phyloP scores from a whole-genome alignment of 306 rosid genomes.

The Rosa chinensis region DNA sequence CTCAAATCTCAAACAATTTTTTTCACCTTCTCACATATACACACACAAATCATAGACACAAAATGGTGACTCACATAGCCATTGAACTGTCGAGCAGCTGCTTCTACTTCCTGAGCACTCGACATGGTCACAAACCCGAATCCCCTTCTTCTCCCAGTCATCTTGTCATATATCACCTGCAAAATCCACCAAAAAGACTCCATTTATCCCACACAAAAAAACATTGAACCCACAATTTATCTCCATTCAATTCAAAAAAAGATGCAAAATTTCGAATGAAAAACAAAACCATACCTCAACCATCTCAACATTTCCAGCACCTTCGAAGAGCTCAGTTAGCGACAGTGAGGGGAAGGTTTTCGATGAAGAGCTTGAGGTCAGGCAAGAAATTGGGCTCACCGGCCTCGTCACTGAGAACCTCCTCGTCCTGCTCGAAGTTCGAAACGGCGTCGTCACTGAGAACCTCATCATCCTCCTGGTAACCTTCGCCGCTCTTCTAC shows the following conservation, averaged over 20 bases:
- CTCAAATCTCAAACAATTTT: background rate
- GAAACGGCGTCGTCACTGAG: too few species aligned
- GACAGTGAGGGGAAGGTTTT: constrained; percentile 72
- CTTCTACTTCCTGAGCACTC: constrained; percentile 58
- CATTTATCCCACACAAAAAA: background rate
- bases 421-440: too few species aligned
- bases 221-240: background rate
- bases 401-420: constrained; percentile 31
- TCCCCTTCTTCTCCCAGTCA: constrained; percentile 86
- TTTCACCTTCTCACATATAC: background rate
- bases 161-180: constrained; percentile 84
- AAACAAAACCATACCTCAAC: constrained; percentile 59
- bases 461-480: too few species aligned
- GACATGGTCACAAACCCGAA: constrained; percentile 98
- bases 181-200: background rate
- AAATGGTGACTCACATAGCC: constrained; percentile 69
- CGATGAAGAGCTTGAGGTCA: constrained; percentile 76
- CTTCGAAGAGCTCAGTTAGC: constrained; percentile 76
- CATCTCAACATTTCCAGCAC: constrained; percentile 69
- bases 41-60: background rate
- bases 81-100: constrained; percentile 77
- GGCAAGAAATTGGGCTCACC: constrained; percentile 38
- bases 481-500: too few species aligned
- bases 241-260: background rate
- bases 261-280: background rate